phyloP scores from a whole-genome alignment of 2,329 filamentous ascomycete genomes.

The Beauveria brongniartii region DNA sequence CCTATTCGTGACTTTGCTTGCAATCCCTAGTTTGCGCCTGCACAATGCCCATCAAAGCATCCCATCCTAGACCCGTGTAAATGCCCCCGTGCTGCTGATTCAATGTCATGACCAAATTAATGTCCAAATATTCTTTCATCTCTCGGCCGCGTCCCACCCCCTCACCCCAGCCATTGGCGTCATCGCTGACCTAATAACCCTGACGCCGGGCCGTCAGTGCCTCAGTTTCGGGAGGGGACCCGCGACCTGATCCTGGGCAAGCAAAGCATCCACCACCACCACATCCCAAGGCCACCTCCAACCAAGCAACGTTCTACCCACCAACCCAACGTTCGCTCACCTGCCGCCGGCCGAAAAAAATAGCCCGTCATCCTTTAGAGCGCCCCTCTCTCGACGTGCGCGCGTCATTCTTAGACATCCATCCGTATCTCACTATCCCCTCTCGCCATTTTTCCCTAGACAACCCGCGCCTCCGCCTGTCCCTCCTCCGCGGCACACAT shows the following conservation, averaged over 20 bases:
- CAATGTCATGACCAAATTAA: neutral
- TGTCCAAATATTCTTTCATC: neutral
- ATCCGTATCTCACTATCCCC: neutral
- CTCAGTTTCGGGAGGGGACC: neutral
- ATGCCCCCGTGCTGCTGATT: neutral
- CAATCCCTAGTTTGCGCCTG: neutral
- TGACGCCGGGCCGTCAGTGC: slow-evolving; percentile 17
- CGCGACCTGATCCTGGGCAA: neutral
- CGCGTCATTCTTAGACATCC: neutral
- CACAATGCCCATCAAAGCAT: neutral
- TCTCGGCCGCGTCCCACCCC: neutral
- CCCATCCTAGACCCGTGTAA: neutral
- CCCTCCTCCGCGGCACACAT: slow-evolving; percentile 13
- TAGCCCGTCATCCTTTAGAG: neutral
- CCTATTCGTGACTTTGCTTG: neutral
- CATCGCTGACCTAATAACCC: slow-evolving; percentile 30
- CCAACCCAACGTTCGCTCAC: slow-evolving; percentile 11
- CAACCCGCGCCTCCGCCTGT: neutral
- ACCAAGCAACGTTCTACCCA: slow-evolving; percentile 9
- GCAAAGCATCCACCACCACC: slow-evolving; percentile 5
- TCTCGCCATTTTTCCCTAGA: neutral
- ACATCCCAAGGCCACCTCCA: slow-evolving; percentile 10
- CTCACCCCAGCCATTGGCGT: slow-evolving; percentile 23
- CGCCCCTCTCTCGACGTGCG: slow-evolving; percentile 1
- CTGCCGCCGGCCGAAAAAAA: slow-evolving; percentile 10